Evolutionary conservation across 2,329 filamentous ascomycete species (phyloP).

Genomic region (Ophiosphaerella korrae): DNA sequence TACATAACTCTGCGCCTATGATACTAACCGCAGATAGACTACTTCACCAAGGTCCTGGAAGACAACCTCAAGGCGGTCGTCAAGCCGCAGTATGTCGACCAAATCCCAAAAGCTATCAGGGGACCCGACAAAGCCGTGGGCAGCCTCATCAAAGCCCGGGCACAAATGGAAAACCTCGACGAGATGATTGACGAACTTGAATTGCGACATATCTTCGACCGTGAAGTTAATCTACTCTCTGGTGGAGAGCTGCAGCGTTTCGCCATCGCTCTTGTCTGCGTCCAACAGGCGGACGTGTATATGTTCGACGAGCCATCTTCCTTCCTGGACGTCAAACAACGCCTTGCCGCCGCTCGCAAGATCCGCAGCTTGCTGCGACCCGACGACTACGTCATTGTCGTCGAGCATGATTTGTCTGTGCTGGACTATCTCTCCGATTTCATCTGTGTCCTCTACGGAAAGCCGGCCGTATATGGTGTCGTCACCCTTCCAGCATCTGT

Average conservation of each 20-base stretch:
- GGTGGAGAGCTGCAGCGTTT: slow-evolving; percentile 99
- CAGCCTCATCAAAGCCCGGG: slow-evolving; percentile 75
- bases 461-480: slow-evolving; percentile 95
- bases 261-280: slow-evolving; percentile 92
- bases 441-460: slow-evolving; percentile 95
- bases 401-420: slow-evolving; percentile 98
- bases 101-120: slow-evolving; percentile 91
- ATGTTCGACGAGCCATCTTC: slow-evolving; percentile 99
- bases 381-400: slow-evolving; percentile 95
- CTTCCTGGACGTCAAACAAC: slow-evolving; percentile 98
- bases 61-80: slow-evolving; percentile 97
- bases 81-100: slow-evolving; percentile 99
- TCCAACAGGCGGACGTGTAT: slow-evolving; percentile 92
- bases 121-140: slow-evolving; percentile 79
- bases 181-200: slow-evolving; percentile 85
- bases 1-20: neutral
- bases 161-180: slow-evolving; percentile 78
- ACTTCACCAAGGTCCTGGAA: slow-evolving; percentile 97
- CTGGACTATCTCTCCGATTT: slow-evolving; percentile 99
- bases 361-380: slow-evolving; percentile 89
- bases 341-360: slow-evolving; percentile 87
- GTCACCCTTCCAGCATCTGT: slow-evolving; percentile 95
- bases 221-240: slow-evolving; percentile 87
- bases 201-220: slow-evolving; percentile 85
- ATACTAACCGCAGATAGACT: slow-evolving; percentile 64